Evolutionary conservation across 345 rosid genomes (phyloP).

Genomic region (Rhodamnia rubescens): DNA sequence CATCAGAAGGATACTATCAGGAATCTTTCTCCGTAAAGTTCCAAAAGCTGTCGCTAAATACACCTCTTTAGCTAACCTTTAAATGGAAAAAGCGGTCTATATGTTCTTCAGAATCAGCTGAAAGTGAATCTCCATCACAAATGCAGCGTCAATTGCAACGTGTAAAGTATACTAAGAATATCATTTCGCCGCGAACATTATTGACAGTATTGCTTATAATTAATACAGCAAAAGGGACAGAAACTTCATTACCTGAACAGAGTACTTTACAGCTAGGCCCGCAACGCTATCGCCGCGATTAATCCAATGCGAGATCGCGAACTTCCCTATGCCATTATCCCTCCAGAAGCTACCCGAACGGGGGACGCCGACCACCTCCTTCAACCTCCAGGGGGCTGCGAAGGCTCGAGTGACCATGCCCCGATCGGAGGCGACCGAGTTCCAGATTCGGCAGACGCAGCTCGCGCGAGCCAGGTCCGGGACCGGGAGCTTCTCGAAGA

Average conservation of each 20-base stretch:
- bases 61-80: background rate
- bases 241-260: slow-evolving; percentile 53
- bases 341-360: slow-evolving; percentile 58
- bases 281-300: slow-evolving; percentile 54
- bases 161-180: background rate
- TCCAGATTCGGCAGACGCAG: slow-evolving; percentile 74
- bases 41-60: background rate
- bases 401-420: slow-evolving; percentile 44
- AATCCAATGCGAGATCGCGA: slow-evolving; percentile 71
- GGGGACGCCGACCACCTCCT: slow-evolving; percentile 55
- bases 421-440: slow-evolving; percentile 33
- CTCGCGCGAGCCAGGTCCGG: slow-evolving; percentile 67
- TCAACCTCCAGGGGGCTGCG: slow-evolving; percentile 50
- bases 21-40: background rate
- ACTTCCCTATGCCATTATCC: slow-evolving; percentile 56
- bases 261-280: slow-evolving; percentile 77
- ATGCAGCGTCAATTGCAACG: background rate
- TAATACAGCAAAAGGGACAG: background rate
- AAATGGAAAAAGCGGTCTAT: background rate
- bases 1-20: background rate
- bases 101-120: background rate
- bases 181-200: background rate
- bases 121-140: background rate
- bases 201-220: background rate
- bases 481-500: slow-evolving; percentile 47